Evolutionary conservation across 192 early-diverging fungal genomes (phyloP).

Genomic region (Glomus cerebriforme): DNA sequence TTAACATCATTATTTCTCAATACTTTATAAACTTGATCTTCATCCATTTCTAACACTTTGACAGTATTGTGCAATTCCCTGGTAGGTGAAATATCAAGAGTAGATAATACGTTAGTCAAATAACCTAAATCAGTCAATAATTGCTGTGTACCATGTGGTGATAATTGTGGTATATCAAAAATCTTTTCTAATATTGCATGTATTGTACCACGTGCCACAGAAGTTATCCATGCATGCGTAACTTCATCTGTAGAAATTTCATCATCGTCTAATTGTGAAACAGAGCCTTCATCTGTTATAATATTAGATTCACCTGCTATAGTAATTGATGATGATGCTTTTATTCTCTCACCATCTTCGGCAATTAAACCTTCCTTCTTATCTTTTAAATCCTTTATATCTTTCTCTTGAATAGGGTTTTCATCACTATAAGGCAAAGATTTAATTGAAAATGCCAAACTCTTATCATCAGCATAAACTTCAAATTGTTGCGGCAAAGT

Average conservation of each 20-base stretch:
- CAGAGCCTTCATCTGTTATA: slow-evolving; percentile 19
- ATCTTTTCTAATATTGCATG: slow-evolving; percentile 38
- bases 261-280: slow-evolving; percentile 38
- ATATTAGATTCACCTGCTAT: background rate
- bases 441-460: slow-evolving; percentile 48
- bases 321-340: background rate
- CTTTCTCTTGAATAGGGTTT: slow-evolving; percentile 35
- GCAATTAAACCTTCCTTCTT: slow-evolving; percentile 19
- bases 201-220: slow-evolving; percentile 65
- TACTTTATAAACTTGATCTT: background rate
- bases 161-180: slow-evolving; percentile 20
- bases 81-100: slow-evolving; percentile 7
- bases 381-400: slow-evolving; percentile 15
- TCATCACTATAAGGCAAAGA: slow-evolving; percentile 46
- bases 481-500: slow-evolving; percentile 72
- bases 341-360: background rate
- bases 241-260: slow-evolving; percentile 48
- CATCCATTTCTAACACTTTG: slow-evolving; percentile 28
- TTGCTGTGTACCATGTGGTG: slow-evolving; percentile 21
- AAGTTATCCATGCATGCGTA: slow-evolving; percentile 69
- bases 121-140: slow-evolving; percentile 28
- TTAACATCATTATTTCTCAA: background rate
- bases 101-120: slow-evolving; percentile 21
- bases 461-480: slow-evolving; percentile 56
- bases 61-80: background rate